Conservation (phyloP, 306 rosid species). For the Gleditsia sinensis region DNA sequence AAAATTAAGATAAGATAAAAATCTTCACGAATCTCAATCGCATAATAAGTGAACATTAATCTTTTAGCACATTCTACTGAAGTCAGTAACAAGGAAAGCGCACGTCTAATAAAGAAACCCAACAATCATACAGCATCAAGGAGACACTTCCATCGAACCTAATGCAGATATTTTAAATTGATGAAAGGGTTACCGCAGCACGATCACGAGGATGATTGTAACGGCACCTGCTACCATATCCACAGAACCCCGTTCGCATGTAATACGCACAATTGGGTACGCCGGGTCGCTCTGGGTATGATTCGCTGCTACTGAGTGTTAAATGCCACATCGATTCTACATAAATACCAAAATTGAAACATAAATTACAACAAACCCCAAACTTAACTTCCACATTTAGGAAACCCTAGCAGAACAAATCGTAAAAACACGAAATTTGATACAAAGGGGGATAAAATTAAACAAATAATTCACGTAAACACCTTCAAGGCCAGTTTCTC, state of each 20-base stretch:
- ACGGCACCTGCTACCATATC: conserved; percentile 84
- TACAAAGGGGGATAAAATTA: background rate
- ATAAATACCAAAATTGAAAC: conserved; percentile 11
- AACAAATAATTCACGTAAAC: background rate
- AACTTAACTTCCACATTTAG: conserved; percentile 39
- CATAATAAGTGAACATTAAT: background rate
- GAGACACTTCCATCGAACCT: conserved; percentile 19
- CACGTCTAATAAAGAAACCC: background rate
- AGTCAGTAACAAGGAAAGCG: background rate
- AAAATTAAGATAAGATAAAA: too few species aligned
- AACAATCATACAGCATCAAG: background rate
- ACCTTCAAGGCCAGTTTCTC: conserved; percentile 72
- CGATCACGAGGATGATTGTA: conserved; percentile 91
- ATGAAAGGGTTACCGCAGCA: conserved; percentile 61
- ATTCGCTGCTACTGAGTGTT: conserved; percentile 56
- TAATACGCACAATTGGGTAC: conserved; percentile 84
- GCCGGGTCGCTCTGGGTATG: conserved; percentile 80
- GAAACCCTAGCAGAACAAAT: conserved; percentile 50
- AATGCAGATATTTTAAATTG: conserved; percentile 29
- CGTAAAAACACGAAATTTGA: background rate
- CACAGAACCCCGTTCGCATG: conserved; percentile 90
- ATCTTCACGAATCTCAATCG: background rate
- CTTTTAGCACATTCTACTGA: background rate
- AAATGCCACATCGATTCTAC: conserved; percentile 84
- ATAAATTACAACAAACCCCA: conserved; percentile 40